Evolutionary conservation across 2,329 filamentous ascomycete species (phyloP).

Genomic region (Fusarium neocosmosporiellum): DNA sequence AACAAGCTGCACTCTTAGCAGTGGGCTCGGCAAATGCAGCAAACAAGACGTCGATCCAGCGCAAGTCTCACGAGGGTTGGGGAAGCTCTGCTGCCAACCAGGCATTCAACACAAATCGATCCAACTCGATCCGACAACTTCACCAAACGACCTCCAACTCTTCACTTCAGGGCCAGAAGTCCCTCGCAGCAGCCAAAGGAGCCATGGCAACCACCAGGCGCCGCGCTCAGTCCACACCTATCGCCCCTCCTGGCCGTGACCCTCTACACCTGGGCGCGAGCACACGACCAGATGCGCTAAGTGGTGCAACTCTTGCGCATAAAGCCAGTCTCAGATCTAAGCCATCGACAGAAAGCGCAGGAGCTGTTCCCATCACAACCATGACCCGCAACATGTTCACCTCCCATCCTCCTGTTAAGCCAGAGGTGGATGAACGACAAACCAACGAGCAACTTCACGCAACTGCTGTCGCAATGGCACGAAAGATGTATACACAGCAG

Average conservation of each 20-base stretch:
- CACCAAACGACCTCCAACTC: slow-evolving; percentile 46
- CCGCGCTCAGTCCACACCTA: slow-evolving; percentile 73
- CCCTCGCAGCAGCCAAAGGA: slow-evolving; percentile 79
- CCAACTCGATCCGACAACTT: slow-evolving; percentile 42
- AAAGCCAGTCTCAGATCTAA: slow-evolving; percentile 59
- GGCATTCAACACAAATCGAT: slow-evolving; percentile 62
- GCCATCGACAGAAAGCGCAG: slow-evolving; percentile 66
- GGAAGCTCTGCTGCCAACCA: slow-evolving; percentile 78
- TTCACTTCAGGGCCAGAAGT: slow-evolving; percentile 68
- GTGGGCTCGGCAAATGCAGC: slow-evolving; percentile 51
- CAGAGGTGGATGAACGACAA: slow-evolving; percentile 79
- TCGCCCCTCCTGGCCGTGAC: slow-evolving; percentile 41
- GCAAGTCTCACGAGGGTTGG: slow-evolving; percentile 52
- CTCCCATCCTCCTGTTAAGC: slow-evolving; percentile 75
- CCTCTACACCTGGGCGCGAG: slow-evolving; percentile 37
- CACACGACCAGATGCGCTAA: slow-evolving; percentile 75
- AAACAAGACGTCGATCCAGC: slow-evolving; percentile 36
- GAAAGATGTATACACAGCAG: slow-evolving; percentile 82
- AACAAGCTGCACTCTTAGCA: slow-evolving; percentile 80
- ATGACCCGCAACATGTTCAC: slow-evolving; percentile 82
- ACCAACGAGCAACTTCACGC: slow-evolving; percentile 79
- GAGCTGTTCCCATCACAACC: slow-evolving; percentile 74
- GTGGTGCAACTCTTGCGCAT: slow-evolving; percentile 77
- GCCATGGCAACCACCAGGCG: slow-evolving; percentile 74
- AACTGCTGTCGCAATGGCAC: slow-evolving; percentile 90